These are phyloP conservation scores for Aspergillus arachidicola DNA, from an alignment of 2,329 filamentous ascomycete genomes.

Conservation along the genomic window DNA sequence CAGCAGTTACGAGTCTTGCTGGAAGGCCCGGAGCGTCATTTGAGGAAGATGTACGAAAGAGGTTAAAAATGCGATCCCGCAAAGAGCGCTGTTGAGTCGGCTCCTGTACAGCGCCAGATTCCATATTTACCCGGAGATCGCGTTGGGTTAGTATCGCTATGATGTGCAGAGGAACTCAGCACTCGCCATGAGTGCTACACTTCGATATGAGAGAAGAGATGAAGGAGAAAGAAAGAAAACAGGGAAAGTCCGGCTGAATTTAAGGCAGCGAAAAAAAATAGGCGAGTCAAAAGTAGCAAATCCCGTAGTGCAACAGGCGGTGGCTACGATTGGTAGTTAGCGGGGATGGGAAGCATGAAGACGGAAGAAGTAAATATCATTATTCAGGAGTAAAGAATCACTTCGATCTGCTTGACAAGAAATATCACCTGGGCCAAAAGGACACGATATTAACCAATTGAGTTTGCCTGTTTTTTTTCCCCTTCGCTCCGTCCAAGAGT, in stretches of 20 bases:
- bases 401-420: not conserved
- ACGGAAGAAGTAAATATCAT: not conserved
- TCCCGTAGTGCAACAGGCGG: conserved; percentile 27
- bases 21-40: conserved; percentile 16
- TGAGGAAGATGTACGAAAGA: conserved; percentile 29
- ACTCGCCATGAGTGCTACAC: conserved; percentile 2
- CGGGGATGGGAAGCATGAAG: conserved; percentile 12
- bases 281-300: conserved; percentile 11
- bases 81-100: conserved; percentile 30
- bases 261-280: conserved; percentile 7
- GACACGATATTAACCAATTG: not conserved
- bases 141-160: conserved; percentile 5
- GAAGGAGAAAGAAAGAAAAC: not conserved
- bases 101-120: conserved; percentile 27
- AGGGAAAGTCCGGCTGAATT: not conserved
- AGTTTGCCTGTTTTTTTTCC: not conserved
- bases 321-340: conserved; percentile 26
- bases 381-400: not conserved
- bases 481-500: not conserved
- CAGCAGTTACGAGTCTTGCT: conserved; percentile 7
- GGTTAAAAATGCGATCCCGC: conserved; percentile 34
- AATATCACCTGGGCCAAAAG: too few species aligned
- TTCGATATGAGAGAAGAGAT: conserved; percentile 2
- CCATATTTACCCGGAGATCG: conserved; percentile 21
- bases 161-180: conserved; percentile 5